Conservation (phyloP, 768 basidiomycete species). For the Bullera alba region DNA sequence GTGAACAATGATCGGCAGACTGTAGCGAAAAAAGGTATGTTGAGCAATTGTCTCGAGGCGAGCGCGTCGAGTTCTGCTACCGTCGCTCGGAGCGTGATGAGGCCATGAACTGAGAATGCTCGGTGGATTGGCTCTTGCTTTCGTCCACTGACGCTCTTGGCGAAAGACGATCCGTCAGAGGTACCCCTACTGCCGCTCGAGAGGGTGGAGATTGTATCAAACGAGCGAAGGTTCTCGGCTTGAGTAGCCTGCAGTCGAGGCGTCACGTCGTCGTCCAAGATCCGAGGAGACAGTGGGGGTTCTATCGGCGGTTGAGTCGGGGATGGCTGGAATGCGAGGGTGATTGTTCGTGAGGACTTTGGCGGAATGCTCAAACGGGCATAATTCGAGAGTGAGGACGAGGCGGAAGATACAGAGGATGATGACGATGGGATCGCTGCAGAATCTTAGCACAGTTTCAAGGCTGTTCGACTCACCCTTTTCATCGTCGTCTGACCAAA, state of each 20-base stretch:
- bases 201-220: background rate
- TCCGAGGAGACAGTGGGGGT: background rate
- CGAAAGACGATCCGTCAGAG: background rate
- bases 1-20: slow-evolving; percentile 40
- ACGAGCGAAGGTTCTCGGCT: background rate
- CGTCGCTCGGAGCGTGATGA: slow-evolving; percentile 25
- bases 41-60: slow-evolving; percentile 16
- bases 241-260: background rate
- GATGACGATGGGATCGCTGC: slow-evolving; percentile 16
- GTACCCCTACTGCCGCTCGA: background rate
- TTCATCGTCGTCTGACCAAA: slow-evolving; percentile 35
- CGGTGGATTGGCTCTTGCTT: slow-evolving; percentile 27
- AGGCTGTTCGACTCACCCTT: slow-evolving; percentile 16
- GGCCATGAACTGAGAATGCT: slow-evolving; percentile 33
- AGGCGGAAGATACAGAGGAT: slow-evolving; percentile 18
- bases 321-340: slow-evolving; percentile 32
- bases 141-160: slow-evolving; percentile 13
- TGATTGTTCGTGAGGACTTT: slow-evolving; percentile 15
- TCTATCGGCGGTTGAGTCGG: slow-evolving; percentile 1
- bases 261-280: background rate
- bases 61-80: background rate
- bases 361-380: slow-evolving; percentile 15
- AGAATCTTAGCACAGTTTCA: background rate
- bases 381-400: slow-evolving; percentile 12
- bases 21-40: slow-evolving; percentile 36